Percentiles rank a stretch among this genome's conserved stretches.
Conservation (phyloP, 2,329 filamentous ascomycete genomes). For the Cladosporium sp. region DNA sequence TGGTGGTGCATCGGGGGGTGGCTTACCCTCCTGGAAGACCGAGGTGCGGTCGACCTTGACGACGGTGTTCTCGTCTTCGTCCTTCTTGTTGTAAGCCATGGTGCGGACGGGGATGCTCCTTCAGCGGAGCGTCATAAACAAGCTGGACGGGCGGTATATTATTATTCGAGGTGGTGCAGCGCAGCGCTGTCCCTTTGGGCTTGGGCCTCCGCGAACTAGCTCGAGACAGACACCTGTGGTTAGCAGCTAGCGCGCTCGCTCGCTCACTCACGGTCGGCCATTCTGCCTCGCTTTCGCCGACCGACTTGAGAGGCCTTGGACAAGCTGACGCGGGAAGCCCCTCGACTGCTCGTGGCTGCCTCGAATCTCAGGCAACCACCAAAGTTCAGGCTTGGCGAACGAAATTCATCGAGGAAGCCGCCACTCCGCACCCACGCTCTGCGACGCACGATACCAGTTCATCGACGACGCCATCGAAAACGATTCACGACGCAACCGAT, state of each 20-base stretch:
- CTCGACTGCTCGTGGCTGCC: not conserved
- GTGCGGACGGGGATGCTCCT: slow-evolving; percentile 21
- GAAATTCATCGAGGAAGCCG: slow-evolving; percentile 3
- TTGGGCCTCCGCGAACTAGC: slow-evolving; percentile 12
- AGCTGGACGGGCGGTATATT: not conserved
- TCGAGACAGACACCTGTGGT: slow-evolving; percentile 17
- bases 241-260: not conserved
- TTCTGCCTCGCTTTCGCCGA: not conserved
- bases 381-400: not conserved
- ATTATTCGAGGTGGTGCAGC: slow-evolving; percentile 8
- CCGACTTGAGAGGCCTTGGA: not conserved
- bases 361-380: not conserved
- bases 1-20: slow-evolving; percentile 28
- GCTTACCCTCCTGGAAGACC: slow-evolving; percentile 95
- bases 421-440: slow-evolving; percentile 15
- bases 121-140: slow-evolving; percentile 20
- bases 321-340: not conserved
- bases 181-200: slow-evolving; percentile 17
- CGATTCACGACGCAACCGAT: slow-evolving; percentile 18
- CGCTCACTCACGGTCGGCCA: not conserved
- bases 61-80: slow-evolving; percentile 93
- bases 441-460: slow-evolving; percentile 17
- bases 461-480: slow-evolving; percentile 21
- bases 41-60: slow-evolving; percentile 97
- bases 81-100: slow-evolving; percentile 99